Evolutionary conservation across 305 asterid genomes (phyloP).

Genomic region (Fraxinus platypoda): DNA sequence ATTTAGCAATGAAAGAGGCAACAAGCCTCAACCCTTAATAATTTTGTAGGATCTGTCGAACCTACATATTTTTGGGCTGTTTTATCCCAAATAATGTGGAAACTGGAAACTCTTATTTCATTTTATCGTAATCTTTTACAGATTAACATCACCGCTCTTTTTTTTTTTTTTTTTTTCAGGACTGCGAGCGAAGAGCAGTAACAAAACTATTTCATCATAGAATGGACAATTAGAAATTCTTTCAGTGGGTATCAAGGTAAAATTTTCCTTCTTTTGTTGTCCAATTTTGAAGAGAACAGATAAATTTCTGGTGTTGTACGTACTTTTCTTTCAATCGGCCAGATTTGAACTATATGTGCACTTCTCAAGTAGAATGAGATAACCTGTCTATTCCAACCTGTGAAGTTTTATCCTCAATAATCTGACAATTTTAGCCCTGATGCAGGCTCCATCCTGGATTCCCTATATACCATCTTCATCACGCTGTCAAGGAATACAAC

Average conservation of each 20-base stretch:
- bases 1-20: neutral
- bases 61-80: neutral
- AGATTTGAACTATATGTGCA: neutral
- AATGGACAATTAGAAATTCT: slow-evolving; percentile 33
- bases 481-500: neutral
- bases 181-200: slow-evolving; percentile 80
- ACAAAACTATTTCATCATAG: slow-evolving; percentile 87
- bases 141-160: neutral
- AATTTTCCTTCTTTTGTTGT: neutral
- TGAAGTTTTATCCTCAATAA: neutral
- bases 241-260: slow-evolving; percentile 6
- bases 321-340: neutral
- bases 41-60: neutral
- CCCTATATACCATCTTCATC: slow-evolving; percentile 1
- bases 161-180: slow-evolving; percentile 44
- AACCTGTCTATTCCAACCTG: neutral
- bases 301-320: neutral
- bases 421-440: neutral
- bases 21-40: neutral
- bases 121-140: neutral
- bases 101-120: neutral
- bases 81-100: neutral
- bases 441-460: neutral
- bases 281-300: slow-evolving; percentile 4
- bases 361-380: neutral